phyloP scores from a whole-genome alignment of 495 filamentous ascomycete species.

The Parathielavia appendiculata region DNA sequence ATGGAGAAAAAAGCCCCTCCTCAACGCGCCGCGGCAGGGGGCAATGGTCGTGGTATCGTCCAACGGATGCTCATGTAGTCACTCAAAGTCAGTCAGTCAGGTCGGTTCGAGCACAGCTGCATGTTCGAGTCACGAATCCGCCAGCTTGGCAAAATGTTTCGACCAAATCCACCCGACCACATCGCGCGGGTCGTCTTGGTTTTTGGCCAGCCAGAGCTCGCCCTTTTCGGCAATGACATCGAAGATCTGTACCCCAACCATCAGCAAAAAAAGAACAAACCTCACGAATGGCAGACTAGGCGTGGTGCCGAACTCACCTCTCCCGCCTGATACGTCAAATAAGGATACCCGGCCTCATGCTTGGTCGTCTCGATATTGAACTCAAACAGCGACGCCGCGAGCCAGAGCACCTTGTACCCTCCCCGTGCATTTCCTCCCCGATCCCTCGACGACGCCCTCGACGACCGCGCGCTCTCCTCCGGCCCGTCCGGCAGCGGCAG shows the following conservation, averaged over 20 bases:
- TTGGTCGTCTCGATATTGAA: conserved; percentile 94
- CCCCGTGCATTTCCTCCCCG: conserved; percentile 24
- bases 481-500: conserved; percentile 70
- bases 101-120: too few relatives aligned
- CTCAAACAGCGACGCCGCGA: conserved; percentile 90
- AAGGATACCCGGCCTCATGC: conserved; percentile 89
- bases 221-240: conserved; percentile 92
- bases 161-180: conserved; percentile 98
- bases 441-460: conserved; percentile 48
- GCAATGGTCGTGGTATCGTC: too few relatives aligned
- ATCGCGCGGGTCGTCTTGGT: conserved; percentile 78
- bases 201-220: conserved; percentile 94
- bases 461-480: conserved; percentile 42
- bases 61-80: too few relatives aligned
- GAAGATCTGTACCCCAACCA: conserved; percentile 53
- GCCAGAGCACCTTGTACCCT: conserved; percentile 62
- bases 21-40: too few relatives aligned
- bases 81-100: too few relatives aligned
- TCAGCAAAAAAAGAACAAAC: conserved; percentile 16
- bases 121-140: conserved; percentile 39
- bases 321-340: conserved; percentile 88
- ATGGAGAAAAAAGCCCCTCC: too few relatives aligned
- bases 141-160: conserved; percentile 86
- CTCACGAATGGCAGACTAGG: not conserved
- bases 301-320: conserved; percentile 53